Evolutionary conservation across 2,329 filamentous ascomycete species (phyloP), one percentile per base, ranked within the genome.

Genomic region (Xylaria digitata): DNA sequence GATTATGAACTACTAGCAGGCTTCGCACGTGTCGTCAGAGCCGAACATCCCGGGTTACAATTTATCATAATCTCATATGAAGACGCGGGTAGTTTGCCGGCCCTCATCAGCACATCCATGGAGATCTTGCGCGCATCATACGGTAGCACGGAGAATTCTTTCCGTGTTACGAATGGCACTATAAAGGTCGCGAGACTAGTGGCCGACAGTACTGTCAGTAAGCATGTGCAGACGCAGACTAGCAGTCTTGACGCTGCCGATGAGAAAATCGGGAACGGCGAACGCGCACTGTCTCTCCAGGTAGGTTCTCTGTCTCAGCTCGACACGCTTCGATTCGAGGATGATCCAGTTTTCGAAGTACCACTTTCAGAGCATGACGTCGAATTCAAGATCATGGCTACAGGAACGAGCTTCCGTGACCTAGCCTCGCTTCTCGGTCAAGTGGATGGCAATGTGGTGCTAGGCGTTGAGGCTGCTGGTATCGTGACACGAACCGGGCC

Each of bases 61-160:
- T 70, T 75, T 34, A 26, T 68, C 2, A 73, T 64, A 9, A 52
- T 71, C 6, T 70, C 69, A 55, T 75, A 69, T 9, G 73, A 71
- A 2, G 32, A 52, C 40, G 30, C 54, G 11, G 62, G 63, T 1
- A 43, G 40, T 7, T 34, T 66, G 0, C 48, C 60, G 17, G 17
- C 43, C 23, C 23, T 73, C 0, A 60, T 61, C 7, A 65, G 65
- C 32, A 64, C 49, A n/a, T 32, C 57, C 40, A 13, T 64, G 46
- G 61, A 34, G 46, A 65, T 46, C 60, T 69, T 23, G 48, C 49
- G 57, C 57, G 45, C 46, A 23, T 61, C 60, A 7, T 61, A 64
- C 9, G 40, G 55, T 13, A 61, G 53, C 9, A 48, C 42, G 2
- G 70, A 71, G 13, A 71, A 71, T 26, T 45, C 65, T 42, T 71